Base-by-base conservation (phyloP, 352 stramenopile species). In the Phytopythium aichiense region DNA sequence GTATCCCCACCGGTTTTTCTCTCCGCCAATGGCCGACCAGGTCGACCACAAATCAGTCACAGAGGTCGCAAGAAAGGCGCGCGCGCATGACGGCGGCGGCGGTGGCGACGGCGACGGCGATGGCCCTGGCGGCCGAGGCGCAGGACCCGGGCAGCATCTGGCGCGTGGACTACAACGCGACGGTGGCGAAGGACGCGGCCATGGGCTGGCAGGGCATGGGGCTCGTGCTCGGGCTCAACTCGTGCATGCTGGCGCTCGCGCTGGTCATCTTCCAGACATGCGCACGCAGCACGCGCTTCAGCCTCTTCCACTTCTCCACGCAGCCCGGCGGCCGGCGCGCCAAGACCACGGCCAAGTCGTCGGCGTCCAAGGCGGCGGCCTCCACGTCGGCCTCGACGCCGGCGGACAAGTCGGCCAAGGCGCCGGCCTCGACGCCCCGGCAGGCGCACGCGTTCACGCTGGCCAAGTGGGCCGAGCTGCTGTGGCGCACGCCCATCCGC, bases 111-210 rank as follows among this genome's bases (percentile, higher is more conserved):
- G 31, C 23, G 33, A 8, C 57, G 46, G 46, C 61, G 60, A 37
- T 9, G 5, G 31, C 31, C 9, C 9, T 12, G 42, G 57, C 56
- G 37, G 66, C 45, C 38, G 59, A 42, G 9, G 60, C 51, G 23
- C 33, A 57, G 45, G 60, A 71, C 45, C 69, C 79, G 48, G 78
- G 72, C 51, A 78, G 71, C 63, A 92, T 90, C 63, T 90, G 83
- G 83, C 70, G 79, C 71, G 76, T 88, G 42, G 83, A 93, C 73
- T 91, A 93, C 76, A 91, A 91, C 67, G 81, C 78, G 40, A 90
- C 80, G 16, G 78, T 89, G 55, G 76, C 77, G 25, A 80, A 78
- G 56, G 82, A 93, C 58, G 80, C 78, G 23, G 81, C 81, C 64
- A 84, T 89, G 70, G 84, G 84, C 57, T 93, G 84, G 84, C 78